Percentiles rank a stretch among this genome's conserved stretches.
phyloP scores from a whole-genome alignment of 2,329 filamentous ascomycete species.

The Magnaporthales sp. region DNA sequence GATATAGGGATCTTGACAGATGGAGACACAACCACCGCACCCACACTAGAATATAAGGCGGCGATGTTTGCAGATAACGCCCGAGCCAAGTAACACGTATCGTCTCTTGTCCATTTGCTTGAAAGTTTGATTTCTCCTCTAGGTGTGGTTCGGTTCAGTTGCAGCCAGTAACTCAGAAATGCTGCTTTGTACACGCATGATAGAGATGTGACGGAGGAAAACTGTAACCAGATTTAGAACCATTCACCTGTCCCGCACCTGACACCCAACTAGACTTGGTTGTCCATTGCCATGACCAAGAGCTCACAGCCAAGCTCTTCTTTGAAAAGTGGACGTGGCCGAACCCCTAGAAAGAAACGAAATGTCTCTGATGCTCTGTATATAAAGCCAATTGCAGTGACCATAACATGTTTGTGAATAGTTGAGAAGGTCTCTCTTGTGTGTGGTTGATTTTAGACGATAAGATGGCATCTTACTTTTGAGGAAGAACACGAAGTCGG shows the following conservation, averaged over 20 bases:
- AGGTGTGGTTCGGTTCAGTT: neutral
- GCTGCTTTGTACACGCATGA: neutral
- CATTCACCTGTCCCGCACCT: neutral
- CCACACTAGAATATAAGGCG: too few species aligned
- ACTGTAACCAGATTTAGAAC: neutral
- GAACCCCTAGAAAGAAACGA: neutral
- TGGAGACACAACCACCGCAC: too few species aligned
- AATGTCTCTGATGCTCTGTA: neutral
- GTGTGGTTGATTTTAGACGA: neutral
- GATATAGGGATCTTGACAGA: too few species aligned
- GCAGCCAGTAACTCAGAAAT: neutral
- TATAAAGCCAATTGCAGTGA: neutral
- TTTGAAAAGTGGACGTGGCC: neutral
- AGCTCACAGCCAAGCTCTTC: neutral
- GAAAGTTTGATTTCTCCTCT: neutral
- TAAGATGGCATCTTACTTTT: neutral
- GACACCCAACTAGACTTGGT: neutral
- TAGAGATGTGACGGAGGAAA: neutral
- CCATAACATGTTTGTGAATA: neutral
- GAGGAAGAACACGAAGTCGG: too few species aligned
- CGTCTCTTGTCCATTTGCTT: neutral
- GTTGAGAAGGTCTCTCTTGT: neutral
- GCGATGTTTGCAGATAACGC: too few species aligned
- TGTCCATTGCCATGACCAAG: too few species aligned
- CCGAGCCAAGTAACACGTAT: too few species aligned